Conservation (phyloP, 805 yeast genomes). For the Candida mattraensis region DNA sequence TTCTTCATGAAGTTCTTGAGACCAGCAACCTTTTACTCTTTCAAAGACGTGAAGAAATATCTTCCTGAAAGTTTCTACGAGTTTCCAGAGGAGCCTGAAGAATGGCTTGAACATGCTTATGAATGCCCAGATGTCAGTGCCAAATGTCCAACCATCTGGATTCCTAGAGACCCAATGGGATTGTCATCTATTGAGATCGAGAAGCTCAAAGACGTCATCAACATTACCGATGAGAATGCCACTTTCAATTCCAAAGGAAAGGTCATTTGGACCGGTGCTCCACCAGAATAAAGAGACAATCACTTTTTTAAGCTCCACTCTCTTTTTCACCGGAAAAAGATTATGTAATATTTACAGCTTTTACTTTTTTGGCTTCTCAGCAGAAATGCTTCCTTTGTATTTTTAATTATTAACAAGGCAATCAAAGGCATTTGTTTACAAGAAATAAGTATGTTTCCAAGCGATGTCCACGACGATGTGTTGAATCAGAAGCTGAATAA, state of each 20-base stretch:
- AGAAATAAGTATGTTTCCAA: constrained; percentile 21
- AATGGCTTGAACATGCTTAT: constrained; percentile 63
- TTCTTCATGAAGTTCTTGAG: constrained; percentile 44
- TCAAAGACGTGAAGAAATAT: constrained; percentile 46
- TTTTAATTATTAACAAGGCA: too few relatives aligned
- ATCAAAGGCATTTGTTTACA: too few relatives aligned
- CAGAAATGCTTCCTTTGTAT: too few relatives aligned
- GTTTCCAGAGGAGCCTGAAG: constrained; percentile 42
- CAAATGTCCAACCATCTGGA: constrained; percentile 79
- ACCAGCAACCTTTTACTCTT: constrained; percentile 55
- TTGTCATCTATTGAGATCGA: constrained; percentile 62
- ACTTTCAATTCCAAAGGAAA: constrained; percentile 51
- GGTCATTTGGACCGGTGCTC: constrained; percentile 48
- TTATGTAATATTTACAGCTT: too few relatives aligned
- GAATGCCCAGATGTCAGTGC: constrained; percentile 73
- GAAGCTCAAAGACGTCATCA: constrained; percentile 53
- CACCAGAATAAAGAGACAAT: constrained; percentile 39
- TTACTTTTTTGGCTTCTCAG: too few relatives aligned
- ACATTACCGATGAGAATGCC: constrained; percentile 69
- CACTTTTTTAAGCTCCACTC: too few relatives aligned
- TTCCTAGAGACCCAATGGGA: constrained; percentile 88
- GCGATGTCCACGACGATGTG: constrained; percentile 15
- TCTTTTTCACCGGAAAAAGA: too few relatives aligned
- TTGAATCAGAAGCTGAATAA: constrained; percentile 20
- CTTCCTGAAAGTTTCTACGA: constrained; percentile 61